Conservation (phyloP, 1,139 yeast genomes). For the Pneumocystis jirovecii region DNA sequence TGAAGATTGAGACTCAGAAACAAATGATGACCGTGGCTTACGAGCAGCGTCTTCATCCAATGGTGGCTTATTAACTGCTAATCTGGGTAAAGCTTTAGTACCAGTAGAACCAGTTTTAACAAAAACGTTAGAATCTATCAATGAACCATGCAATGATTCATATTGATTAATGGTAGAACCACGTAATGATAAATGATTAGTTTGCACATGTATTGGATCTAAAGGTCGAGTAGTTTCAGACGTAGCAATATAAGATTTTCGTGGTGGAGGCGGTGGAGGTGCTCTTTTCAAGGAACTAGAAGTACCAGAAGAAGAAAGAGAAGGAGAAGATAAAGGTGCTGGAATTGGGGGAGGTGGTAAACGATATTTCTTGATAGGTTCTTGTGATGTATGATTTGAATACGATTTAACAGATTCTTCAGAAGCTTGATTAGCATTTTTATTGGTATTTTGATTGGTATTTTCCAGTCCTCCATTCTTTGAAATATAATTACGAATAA, state of each 20-base stretch:
- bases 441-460: conserved; percentile 35
- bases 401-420: background rate
- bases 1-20: conserved; percentile 14
- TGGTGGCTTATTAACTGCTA: conserved; percentile 4
- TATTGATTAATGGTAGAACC: conserved; percentile 8
- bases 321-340: background rate
- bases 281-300: conserved; percentile 7
- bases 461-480: conserved; percentile 77
- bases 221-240: conserved; percentile 4
- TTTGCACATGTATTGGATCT: conserved; percentile 8
- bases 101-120: conserved; percentile 9
- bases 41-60: conserved; percentile 8
- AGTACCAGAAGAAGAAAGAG: background rate
- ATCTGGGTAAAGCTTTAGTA: background rate
- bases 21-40: conserved; percentile 13
- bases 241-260: conserved; percentile 3
- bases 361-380: conserved; percentile 12
- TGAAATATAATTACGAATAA: conserved; percentile 27
- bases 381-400: conserved; percentile 1
- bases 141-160: conserved; percentile 2
- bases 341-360: conserved; percentile 18
- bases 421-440: conserved; percentile 39
- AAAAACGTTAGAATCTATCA: conserved; percentile 11
- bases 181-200: conserved; percentile 12
- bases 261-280: conserved; percentile 10